phyloP scores from a whole-genome alignment of 306 rosid species.

The Macrotyloma uniflorum region DNA sequence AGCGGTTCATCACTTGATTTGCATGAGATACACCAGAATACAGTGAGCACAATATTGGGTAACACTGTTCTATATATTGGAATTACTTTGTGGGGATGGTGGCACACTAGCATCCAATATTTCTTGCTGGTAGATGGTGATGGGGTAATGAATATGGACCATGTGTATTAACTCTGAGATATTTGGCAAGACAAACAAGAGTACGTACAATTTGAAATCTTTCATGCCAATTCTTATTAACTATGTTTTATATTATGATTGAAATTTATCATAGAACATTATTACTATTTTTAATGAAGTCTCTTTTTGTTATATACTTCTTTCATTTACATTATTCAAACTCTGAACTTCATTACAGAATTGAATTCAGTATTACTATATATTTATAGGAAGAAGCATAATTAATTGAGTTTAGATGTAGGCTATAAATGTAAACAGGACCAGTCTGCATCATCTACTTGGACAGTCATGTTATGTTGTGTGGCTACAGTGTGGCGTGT shows the following conservation, averaged over 20 bases:
- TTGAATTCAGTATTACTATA: too few species aligned
- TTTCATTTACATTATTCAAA: too few species aligned
- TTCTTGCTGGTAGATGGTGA: constrained; percentile 33
- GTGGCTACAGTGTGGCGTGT: constrained; percentile 8
- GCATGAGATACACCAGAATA: background rate
- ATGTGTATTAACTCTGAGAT: background rate
- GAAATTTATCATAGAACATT: too few species aligned
- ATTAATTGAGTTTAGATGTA: background rate
- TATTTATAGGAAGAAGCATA: background rate
- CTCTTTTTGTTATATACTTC: too few species aligned
- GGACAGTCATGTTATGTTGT: background rate
- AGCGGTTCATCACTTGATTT: constrained; percentile 32
- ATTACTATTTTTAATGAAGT: too few species aligned
- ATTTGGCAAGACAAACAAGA: background rate
- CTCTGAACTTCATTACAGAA: too few species aligned
- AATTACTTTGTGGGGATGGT: constrained; percentile 19
- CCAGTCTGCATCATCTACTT: constrained; percentile 8
- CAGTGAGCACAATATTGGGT: background rate
- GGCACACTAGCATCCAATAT: constrained; percentile 6
- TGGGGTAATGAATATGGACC: constrained; percentile 20
- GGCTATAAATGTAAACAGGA: background rate
- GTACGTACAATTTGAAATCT: background rate
- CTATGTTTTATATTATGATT: too few species aligned
- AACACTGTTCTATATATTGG: background rate
- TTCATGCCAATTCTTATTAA: too few species aligned